Percentiles rank a stretch among this genome's conserved stretches.
phyloP scores from a whole-genome alignment of 768 basidiomycete species.

The Amanita exitialis region DNA sequence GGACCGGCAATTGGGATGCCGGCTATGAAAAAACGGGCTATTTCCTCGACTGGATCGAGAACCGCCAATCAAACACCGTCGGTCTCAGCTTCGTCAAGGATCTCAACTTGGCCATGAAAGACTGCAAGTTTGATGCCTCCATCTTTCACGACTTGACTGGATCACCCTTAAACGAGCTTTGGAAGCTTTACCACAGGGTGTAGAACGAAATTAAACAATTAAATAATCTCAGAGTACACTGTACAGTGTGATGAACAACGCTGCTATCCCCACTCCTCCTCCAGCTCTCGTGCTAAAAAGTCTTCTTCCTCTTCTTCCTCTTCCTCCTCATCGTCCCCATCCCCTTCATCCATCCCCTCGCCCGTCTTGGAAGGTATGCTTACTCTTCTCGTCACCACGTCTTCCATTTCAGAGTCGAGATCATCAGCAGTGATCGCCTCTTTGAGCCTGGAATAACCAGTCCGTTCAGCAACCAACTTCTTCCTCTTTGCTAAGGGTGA shows the following conservation, averaged over 20 bases:
- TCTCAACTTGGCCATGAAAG: conserved; percentile 47
- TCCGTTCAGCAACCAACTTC: conserved; percentile 57
- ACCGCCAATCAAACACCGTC: conserved; percentile 18
- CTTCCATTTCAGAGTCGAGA: conserved; percentile 17
- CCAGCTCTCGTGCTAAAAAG: conserved; percentile 72
- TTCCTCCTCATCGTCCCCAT: conserved; percentile 40
- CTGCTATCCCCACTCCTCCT: conserved; percentile 65
- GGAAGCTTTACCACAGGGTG: conserved; percentile 34
- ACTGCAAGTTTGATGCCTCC: conserved; percentile 34
- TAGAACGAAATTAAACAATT: not conserved
- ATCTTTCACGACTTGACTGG: conserved; percentile 49
- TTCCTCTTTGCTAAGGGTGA: conserved; percentile 78
- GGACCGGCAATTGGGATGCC: conserved; percentile 54
- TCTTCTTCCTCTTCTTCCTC: conserved; percentile 60
- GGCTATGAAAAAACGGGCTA: conserved; percentile 70
- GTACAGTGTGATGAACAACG: not conserved
- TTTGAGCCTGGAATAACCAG: conserved; percentile 58
- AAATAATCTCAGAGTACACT: not conserved
- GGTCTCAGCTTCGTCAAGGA: conserved; percentile 44
- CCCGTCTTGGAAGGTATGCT: conserved; percentile 8
- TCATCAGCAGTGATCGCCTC: conserved; percentile 53
- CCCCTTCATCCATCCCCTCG: conserved; percentile 21
- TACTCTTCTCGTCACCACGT: conserved; percentile 9
- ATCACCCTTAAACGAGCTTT: conserved; percentile 41
- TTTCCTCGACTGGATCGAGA: conserved; percentile 65